Conservation (phyloP, 805 yeast species). For the Saccharomycopsis vini region DNA sequence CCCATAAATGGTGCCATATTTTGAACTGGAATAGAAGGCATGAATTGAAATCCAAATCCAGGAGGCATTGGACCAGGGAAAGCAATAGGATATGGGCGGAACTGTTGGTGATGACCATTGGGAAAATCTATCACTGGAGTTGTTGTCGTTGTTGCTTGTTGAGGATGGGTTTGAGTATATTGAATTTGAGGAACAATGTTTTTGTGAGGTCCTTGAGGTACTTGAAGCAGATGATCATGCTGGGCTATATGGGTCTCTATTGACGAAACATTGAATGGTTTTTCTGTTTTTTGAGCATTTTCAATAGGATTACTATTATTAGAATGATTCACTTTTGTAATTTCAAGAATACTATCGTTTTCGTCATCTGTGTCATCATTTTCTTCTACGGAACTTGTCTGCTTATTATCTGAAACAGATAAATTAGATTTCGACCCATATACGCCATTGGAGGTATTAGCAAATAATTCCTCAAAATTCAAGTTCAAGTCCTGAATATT, state of each 20-base stretch:
- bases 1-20: too few species aligned
- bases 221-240: not conserved
- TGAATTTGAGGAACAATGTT: not conserved
- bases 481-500: conserved; percentile 1
- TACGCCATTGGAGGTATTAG: too few species aligned
- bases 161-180: not conserved
- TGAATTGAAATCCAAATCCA: not conserved
- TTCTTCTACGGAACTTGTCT: not conserved
- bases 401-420: not conserved
- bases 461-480: conserved; percentile 7
- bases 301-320: too few species aligned
- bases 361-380: conserved; percentile 10
- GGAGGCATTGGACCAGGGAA: not conserved
- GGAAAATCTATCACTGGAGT: not conserved
- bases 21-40: not conserved
- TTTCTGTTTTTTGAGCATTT: too few species aligned
- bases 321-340: too few species aligned
- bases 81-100: not conserved
- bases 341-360: not conserved
- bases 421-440: not conserved
- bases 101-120: not conserved
- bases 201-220: not conserved
- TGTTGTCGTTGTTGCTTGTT: not conserved
- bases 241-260: too few species aligned
- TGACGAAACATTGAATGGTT: too few species aligned